phyloP scores from a whole-genome alignment of 1,139 yeast genomes.

The Candida sanyaensis region DNA sequence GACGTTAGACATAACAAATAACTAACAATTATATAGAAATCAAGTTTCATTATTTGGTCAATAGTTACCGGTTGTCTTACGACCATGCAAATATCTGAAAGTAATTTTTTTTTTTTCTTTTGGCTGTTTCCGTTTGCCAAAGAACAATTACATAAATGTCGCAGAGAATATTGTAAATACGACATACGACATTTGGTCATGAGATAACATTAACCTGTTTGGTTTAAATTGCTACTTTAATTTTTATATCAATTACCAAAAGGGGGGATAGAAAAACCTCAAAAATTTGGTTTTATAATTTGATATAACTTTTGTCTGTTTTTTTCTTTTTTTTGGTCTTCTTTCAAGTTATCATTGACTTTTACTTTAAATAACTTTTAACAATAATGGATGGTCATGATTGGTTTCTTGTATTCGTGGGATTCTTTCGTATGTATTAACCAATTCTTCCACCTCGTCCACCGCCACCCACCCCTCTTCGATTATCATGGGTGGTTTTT shows the following conservation, averaged over 20 bases:
- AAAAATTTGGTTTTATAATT: too few relatives aligned
- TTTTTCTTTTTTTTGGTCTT: too few relatives aligned
- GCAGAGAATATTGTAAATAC: neutral
- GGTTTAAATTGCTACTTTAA: too few relatives aligned
- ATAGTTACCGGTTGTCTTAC: too few relatives aligned
- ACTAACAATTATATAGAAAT: slow-evolving; percentile 4
- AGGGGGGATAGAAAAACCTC: too few relatives aligned
- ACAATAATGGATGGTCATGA: slow-evolving; percentile 63
- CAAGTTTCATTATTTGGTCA: neutral
- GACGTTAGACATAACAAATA: slow-evolving; percentile 3
- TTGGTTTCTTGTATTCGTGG: slow-evolving; percentile 76
- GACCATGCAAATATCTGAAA: neutral
- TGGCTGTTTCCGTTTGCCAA: neutral
- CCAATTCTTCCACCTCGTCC: too few relatives aligned
- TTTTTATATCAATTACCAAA: too few relatives aligned
- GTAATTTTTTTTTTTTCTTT: too few relatives aligned
- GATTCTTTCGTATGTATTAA: slow-evolving; percentile 51
- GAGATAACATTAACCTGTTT: neutral
- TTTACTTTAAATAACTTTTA: neutral
- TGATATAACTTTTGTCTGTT: too few relatives aligned
- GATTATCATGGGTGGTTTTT: too few relatives aligned
- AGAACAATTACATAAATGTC: neutral
- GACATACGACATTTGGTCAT: neutral
- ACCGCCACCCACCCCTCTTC: too few relatives aligned
- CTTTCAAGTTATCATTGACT: too few relatives aligned